Evolutionary conservation across 371 early-diverging fungal species (phyloP), one percentile per base, ranked within the genome.

Genomic region (Actinomortierella wolfii): DNA sequence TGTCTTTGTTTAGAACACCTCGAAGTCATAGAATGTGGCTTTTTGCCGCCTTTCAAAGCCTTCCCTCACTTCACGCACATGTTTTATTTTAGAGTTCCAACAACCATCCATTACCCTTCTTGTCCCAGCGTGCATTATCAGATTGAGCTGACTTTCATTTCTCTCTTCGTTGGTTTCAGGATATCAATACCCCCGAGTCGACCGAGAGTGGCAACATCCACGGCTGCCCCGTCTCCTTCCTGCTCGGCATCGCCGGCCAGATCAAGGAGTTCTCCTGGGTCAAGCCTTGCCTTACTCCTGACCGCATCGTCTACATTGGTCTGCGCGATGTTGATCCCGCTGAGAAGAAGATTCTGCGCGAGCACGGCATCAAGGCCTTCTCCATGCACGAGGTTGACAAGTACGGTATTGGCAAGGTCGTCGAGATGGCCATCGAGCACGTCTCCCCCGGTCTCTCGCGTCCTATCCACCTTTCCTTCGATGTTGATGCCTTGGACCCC

Each of bases 351-450:
- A 88, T 96, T 51, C 76, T 97, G 52, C 78, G 83, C 15, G 85
- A 93, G 54, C 71, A 89, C 51, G 82, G 83, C 51, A 96, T 96
- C 83, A 91, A 91, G 79, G 97, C 96, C 18, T 97, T 93, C 73
- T 90, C 93, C 3, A 97, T 97, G 98, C 94, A 94, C 76, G 95
- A 98, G 57, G 96, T 97, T 23, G 97, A 98, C 81, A 86, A 87
- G 62, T 91, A 92, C 76, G 97, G 97, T 13, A 97, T 98, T 67
- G 94, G 94, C 54, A 84, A 87, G 61, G 92, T 98, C n/a, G 89
- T 98, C 46, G 94, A 96, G 54, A 92, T 94, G 92, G 97, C 96
- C 40, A 67, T 97, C 54, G 92, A 97, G 59, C 89, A 93, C 55
- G 91, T 98, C 62, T 91, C 92, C 67, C 91, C 89, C 29, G 83